A percentile compares a stretch with the other conserved stretches of the same genome.
Conservation (phyloP, 306 rosid genomes). For the Purshia tridentata region DNA sequence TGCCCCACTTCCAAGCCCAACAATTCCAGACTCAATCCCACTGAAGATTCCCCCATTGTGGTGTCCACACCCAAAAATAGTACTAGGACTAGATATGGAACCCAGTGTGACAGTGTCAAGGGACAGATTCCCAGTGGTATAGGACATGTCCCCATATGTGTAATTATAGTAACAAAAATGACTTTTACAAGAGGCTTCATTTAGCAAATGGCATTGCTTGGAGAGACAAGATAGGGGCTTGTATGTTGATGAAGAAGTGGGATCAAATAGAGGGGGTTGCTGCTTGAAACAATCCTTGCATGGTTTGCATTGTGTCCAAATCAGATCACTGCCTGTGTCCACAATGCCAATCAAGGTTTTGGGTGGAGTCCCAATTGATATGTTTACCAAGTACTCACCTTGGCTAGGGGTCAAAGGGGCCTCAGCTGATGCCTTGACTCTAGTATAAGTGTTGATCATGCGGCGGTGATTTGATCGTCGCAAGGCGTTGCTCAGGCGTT, state of each 20-base stretch:
- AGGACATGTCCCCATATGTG: not conserved
- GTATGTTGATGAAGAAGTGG: constrained; percentile 3
- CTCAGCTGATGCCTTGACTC: too few species aligned
- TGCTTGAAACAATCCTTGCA: not conserved
- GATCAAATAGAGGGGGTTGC: not conserved
- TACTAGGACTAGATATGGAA: not conserved
- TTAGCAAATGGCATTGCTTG: not conserved
- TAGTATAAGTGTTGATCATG: not conserved
- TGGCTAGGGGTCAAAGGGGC: not conserved
- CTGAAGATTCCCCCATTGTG: not conserved
- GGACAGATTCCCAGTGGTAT: not conserved
- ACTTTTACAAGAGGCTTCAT: not conserved
- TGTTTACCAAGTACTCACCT: constrained; percentile 7
- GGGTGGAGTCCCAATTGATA: constrained; percentile 4
- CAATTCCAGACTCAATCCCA: constrained; percentile 8
- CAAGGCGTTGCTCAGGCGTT: constrained; percentile 1
- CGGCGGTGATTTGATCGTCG: not conserved
- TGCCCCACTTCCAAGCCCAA: constrained; percentile 11
- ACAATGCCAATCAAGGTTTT: not conserved
- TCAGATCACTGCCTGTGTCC: constrained; percentile 4
- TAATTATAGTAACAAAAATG: not conserved
- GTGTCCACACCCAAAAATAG: constrained; percentile 6
- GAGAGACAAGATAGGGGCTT: not conserved
- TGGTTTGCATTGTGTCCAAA: constrained; percentile 12
- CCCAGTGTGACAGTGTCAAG: not conserved